A percentile compares a stretch with the other conserved stretches of the same genome.
phyloP scores from a whole-genome alignment of 2,329 filamentous ascomycete species.

The Aspergillus clavatus region DNA sequence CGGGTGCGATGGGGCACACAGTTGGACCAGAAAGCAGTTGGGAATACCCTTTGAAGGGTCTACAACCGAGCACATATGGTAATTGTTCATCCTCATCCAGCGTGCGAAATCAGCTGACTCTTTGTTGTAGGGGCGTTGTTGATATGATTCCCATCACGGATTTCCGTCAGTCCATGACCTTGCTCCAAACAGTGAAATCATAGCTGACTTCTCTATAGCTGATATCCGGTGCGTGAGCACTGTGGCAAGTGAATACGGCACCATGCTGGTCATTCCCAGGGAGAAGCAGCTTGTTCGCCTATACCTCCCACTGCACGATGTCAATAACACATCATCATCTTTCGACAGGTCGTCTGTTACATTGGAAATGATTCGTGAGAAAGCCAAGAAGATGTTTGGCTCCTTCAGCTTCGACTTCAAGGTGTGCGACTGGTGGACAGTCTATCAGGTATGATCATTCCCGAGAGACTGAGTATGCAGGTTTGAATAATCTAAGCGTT shows the following conservation, averaged over 20 bases:
- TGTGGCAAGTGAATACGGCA: conserved; percentile 52
- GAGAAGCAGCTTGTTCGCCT: conserved; percentile 41
- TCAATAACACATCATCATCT: not conserved
- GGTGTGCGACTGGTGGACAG: conserved; percentile 13
- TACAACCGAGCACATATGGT: conserved; percentile 37
- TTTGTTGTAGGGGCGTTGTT: conserved; percentile 31
- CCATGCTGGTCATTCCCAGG: conserved; percentile 58
- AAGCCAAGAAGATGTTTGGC: conserved; percentile 3
- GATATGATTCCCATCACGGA: conserved; percentile 52
- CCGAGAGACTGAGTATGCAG: no score
- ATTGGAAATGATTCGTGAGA: conserved; percentile 5
- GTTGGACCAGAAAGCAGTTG: conserved; percentile 56
- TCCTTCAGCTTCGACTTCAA: conserved; percentile 7
- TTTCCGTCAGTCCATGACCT: conserved; percentile 38
- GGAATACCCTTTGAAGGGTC: conserved; percentile 54
- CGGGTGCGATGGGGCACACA: conserved; percentile 62
- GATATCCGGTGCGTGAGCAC: conserved; percentile 53
- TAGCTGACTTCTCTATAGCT: conserved; percentile 18
- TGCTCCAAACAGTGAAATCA: not conserved
- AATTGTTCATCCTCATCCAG: not conserved
- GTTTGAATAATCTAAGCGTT: not conserved
- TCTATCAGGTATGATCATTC: conserved; percentile 4
- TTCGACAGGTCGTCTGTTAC: conserved; percentile 9
- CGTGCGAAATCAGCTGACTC: not conserved
- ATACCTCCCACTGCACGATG: conserved; percentile 8